Conservation (phyloP, 768 basidiomycete species). For the Lactifluus rugatus region DNA sequence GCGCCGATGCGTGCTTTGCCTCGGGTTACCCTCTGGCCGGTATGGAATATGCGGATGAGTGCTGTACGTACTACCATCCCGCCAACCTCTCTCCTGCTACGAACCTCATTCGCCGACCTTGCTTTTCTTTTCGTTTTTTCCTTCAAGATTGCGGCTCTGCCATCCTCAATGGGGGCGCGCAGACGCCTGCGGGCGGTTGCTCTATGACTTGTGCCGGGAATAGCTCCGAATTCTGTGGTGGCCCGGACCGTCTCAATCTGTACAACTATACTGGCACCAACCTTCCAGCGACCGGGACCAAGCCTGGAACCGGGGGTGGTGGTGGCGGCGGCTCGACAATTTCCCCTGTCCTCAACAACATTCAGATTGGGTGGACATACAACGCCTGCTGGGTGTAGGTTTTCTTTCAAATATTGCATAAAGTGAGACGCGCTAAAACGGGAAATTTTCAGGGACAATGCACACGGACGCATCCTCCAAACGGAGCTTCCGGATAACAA, state of each 20-base stretch:
- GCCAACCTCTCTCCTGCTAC: background rate
- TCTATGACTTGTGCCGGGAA: slow-evolving; percentile 60
- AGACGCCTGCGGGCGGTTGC: slow-evolving; percentile 44
- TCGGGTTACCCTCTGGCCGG: slow-evolving; percentile 36
- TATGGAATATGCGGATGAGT: slow-evolving; percentile 39
- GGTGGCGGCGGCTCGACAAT: slow-evolving; percentile 22
- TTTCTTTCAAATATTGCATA: background rate
- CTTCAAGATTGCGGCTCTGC: slow-evolving; percentile 41
- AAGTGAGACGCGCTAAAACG: background rate
- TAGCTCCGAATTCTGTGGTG: slow-evolving; percentile 59
- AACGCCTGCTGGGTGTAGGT: slow-evolving; percentile 43
- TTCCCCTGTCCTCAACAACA: slow-evolving; percentile 8
- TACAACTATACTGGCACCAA: slow-evolving; percentile 56
- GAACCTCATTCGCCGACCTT: background rate
- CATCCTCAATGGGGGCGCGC: slow-evolving; percentile 39
- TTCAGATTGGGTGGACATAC: slow-evolving; percentile 16
- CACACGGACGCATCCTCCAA: slow-evolving; percentile 50
- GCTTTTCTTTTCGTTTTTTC: background rate
- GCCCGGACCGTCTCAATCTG: slow-evolving; percentile 53
- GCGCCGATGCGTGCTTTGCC: slow-evolving; percentile 52
- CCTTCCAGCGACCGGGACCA: slow-evolving; percentile 24
- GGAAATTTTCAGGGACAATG: slow-evolving; percentile 38
- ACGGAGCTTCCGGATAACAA: slow-evolving; percentile 31
- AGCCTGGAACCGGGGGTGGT: slow-evolving; percentile 29
- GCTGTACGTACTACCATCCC: slow-evolving; percentile 32